Conservation (phyloP, 495 filamentous ascomycete species). For the Neurospora intermedia region DNA sequence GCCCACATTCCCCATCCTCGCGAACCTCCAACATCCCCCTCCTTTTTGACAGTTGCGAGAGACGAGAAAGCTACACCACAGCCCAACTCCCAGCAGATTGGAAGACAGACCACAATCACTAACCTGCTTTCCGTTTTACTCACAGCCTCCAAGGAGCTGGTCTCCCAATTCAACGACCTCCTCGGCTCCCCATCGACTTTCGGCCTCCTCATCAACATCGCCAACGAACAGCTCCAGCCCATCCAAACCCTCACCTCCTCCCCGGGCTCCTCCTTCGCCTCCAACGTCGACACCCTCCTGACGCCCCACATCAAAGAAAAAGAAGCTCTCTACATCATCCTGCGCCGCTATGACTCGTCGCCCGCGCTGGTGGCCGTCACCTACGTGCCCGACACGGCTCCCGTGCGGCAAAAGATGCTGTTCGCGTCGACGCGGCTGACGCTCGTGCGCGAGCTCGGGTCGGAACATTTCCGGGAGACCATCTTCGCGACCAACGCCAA, state of each 20-base stretch:
- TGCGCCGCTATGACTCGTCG: slow-evolving; percentile 50
- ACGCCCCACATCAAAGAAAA: slow-evolving; percentile 56
- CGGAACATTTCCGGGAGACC: slow-evolving; percentile 71
- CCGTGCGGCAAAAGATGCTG: slow-evolving; percentile 90
- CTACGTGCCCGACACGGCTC: slow-evolving; percentile 82
- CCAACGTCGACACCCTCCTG: slow-evolving; percentile 46
- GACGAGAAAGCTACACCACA: too few species aligned
- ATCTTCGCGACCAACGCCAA: slow-evolving; percentile 67
- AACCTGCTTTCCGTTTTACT: too few species aligned
- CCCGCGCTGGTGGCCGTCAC: slow-evolving; percentile 65
- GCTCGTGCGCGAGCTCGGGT: slow-evolving; percentile 74
- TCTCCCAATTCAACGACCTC: slow-evolving; percentile 67
- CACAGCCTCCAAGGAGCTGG: slow-evolving; percentile 76
- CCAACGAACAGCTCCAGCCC: slow-evolving; percentile 62
- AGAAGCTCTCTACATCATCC: slow-evolving; percentile 72
- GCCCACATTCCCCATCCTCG: too few species aligned
- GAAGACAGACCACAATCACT: too few species aligned
- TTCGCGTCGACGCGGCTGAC: slow-evolving; percentile 84
- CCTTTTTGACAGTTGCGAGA: too few species aligned
- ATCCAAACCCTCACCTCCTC: slow-evolving; percentile 48
- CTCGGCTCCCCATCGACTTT: slow-evolving; percentile 52
- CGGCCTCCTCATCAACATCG: slow-evolving; percentile 73
- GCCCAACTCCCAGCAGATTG: not conserved
- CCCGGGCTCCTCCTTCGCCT: slow-evolving; percentile 30
- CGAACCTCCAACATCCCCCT: too few species aligned